Evolutionary conservation across 441 rosid species (phyloP).

Genomic region (Brassica hybrid): DNA sequence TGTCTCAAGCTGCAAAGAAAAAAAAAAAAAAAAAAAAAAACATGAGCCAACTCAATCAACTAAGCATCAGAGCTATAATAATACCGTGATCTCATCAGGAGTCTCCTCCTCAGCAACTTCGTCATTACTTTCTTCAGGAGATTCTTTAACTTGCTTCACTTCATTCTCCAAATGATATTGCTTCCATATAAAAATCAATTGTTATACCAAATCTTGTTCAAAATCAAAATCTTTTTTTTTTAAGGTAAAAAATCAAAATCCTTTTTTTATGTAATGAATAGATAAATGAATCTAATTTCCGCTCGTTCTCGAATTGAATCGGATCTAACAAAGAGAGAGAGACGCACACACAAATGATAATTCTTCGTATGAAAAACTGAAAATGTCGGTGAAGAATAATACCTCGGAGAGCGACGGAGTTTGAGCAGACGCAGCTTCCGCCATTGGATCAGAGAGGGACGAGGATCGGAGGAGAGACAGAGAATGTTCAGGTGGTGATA

Average conservation of each 20-base stretch:
- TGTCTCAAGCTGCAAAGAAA: constrained; percentile 72
- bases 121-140: background rate
- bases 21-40: background rate
- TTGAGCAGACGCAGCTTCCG: constrained; percentile 54
- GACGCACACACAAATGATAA: background rate
- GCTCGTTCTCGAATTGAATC: constrained; percentile 11
- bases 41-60: constrained; percentile 1
- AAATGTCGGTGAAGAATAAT: background rate
- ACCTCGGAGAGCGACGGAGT: constrained; percentile 73
- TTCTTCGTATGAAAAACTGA: constrained; percentile 2
- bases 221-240: too few species aligned
- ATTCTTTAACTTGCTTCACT: constrained; percentile 37
- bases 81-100: background rate
- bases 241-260: too few species aligned
- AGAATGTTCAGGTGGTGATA: constrained; percentile 21
- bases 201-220: background rate
- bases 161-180: constrained; percentile 81
- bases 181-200: constrained; percentile 43
- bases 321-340: constrained; percentile 26
- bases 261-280: background rate
- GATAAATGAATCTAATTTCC: too few species aligned
- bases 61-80: constrained; percentile 13
- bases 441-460: constrained; percentile 53
- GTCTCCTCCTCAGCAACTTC: constrained; percentile 29
- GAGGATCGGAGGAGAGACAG: constrained; percentile 37